phyloP scores from a whole-genome alignment of 1,284 basidiomycete genomes.

The Inonotus obliquus region DNA sequence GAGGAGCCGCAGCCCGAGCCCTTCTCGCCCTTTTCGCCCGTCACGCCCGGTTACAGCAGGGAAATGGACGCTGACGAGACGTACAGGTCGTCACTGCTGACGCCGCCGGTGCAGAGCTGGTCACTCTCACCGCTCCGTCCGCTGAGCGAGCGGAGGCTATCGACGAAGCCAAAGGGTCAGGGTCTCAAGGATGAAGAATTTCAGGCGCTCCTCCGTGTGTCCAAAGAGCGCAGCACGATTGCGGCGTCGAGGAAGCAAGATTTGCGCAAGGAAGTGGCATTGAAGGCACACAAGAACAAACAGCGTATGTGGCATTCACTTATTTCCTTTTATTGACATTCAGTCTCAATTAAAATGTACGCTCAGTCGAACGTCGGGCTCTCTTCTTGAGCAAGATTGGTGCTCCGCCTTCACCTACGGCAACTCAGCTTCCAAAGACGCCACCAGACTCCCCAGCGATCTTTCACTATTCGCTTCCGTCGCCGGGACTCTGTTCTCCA shows the following conservation, averaged over 20 bases:
- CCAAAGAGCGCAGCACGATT: constrained; percentile 30
- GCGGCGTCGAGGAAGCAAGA: constrained; percentile 47
- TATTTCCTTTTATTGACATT: background rate
- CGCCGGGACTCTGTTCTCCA: constrained; percentile 60
- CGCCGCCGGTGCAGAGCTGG: constrained; percentile 47
- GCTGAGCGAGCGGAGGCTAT: constrained; percentile 26
- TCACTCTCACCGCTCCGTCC: constrained; percentile 51
- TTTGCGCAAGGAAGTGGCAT: constrained; percentile 68
- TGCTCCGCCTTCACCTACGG: constrained; percentile 58
- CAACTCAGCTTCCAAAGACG: constrained; percentile 53
- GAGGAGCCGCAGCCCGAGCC: constrained; percentile 47
- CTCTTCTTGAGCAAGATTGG: constrained; percentile 69
- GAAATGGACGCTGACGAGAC: constrained; percentile 37
- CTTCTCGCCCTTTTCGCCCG: constrained; percentile 49
- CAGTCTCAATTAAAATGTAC: background rate
- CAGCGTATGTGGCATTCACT: constrained; percentile 47
- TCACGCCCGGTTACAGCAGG: constrained; percentile 25
- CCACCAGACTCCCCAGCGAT: constrained; percentile 66
- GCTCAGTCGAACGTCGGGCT: constrained; percentile 66
- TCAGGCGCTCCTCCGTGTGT: constrained; percentile 53
- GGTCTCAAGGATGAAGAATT: constrained; percentile 62
- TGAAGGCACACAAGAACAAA: constrained; percentile 69
- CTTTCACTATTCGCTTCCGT: constrained; percentile 65
- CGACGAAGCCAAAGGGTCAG: constrained; percentile 30
- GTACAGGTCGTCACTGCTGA: constrained; percentile 52